Base-by-base conservation (phyloP, 257 asterid genomes). In the Solanum chmielewskii region DNA sequence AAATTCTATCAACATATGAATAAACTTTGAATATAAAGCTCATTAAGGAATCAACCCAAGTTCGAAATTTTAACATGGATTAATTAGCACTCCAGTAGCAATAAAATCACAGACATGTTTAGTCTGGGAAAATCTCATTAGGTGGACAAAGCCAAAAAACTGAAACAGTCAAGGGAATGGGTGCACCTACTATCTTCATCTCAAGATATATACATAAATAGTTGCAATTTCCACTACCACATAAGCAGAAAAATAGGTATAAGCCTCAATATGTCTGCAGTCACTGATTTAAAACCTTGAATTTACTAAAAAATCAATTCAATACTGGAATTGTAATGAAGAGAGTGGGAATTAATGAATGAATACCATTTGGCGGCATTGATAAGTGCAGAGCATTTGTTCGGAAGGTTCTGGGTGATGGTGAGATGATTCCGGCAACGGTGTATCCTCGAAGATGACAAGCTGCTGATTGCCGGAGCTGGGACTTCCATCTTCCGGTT, bases 311-410 rank as follows among this genome's bases (percentile, higher is more conserved):
- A 69, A 15, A 71, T 33, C 8, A 75, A 75, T 39, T 75, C 11
- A 33, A 41, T 23, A 75, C 14, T 20, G 33, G 11, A 29, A 31
- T n/a, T 12, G 29, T 25, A 74, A 35, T 16, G 82, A 66, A 66
- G 18, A 62, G n/a, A 33, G n/a, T 60, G n/a, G 62, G 64, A 3
- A 88, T 1, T 18, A 18, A 42, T 11, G 83, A 85, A 20, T 56
- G 13, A 52, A 29, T 90, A 96, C 99, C 99, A 96, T 96, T 92
- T 97, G 99, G 45, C 99, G 99, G 89, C 99, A 97, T 89, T 97
- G 99, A 86, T 96, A 97, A 75, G 99, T 95, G 89, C 99, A 97
- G 18, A 97, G 97, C 96, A 95, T 93, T 73, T 97, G 98, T 12
- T 97, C 99, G 74, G 97, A 94, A 75, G 89, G 35, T 86, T 83